Evolutionary conservation across 768 basidiomycete species (phyloP).

Genomic region (Pulveroboletus ravenelii): DNA sequence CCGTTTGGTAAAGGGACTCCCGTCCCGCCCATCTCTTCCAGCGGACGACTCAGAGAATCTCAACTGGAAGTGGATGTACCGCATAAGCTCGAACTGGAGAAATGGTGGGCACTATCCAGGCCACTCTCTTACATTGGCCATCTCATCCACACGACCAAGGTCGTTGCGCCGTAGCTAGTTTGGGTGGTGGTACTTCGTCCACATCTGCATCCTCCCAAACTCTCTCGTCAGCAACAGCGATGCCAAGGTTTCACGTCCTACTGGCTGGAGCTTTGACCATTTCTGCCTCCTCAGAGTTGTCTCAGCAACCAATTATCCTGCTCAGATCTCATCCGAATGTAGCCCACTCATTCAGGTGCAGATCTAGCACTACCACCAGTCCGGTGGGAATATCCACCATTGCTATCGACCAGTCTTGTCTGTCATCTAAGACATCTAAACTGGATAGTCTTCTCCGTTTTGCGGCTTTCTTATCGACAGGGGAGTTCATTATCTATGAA

Average conservation of each 20-base stretch:
- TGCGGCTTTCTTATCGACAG: constrained; percentile 60
- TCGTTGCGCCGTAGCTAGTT: constrained; percentile 51
- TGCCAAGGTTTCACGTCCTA: constrained; percentile 39
- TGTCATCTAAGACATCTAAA: constrained; percentile 31
- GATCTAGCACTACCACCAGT: constrained; percentile 31
- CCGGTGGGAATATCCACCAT: constrained; percentile 54
- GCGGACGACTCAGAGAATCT: constrained; percentile 28
- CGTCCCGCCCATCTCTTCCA: constrained; percentile 40
- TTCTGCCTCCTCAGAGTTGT: constrained; percentile 43
- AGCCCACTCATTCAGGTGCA: constrained; percentile 41
- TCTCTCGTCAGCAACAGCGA: background rate
- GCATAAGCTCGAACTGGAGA: constrained; percentile 79
- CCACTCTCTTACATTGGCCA: constrained; percentile 10
- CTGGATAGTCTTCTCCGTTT: constrained; percentile 39
- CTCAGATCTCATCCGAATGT: constrained; percentile 19
- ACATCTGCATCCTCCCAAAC: background rate
- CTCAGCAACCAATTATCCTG: constrained; percentile 18
- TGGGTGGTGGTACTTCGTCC: constrained; percentile 8
- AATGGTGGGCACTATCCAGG: constrained; percentile 46
- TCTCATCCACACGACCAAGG: constrained; percentile 40
- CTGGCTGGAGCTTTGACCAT: constrained; percentile 60
- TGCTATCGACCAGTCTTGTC: constrained; percentile 71
- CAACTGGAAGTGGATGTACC: constrained; percentile 86
- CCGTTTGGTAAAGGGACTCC: constrained; percentile 54
- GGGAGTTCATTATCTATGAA: constrained; percentile 59